Evolutionary conservation across 2,329 filamentous ascomycete species (phyloP), one percentile per base, ranked within the genome.

Genomic region (Zymoseptoria crescenta): DNA sequence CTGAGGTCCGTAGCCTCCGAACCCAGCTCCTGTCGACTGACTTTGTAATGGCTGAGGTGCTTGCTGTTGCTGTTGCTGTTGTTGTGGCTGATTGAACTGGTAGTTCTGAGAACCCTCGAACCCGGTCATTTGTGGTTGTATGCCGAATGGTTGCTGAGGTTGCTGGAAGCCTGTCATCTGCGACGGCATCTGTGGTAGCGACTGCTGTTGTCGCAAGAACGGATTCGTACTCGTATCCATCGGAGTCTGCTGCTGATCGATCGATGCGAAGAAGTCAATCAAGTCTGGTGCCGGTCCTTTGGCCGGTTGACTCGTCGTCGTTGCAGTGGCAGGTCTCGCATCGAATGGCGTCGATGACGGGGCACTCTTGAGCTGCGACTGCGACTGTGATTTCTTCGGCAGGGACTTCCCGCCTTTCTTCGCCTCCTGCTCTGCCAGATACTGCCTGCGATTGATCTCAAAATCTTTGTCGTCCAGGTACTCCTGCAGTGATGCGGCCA

Each of bases 391-490:
- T 27, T 64, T 52, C 57, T 76, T 73, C 52, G 70, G 67, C 21
- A 73, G 60, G 35, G 68, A 59, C 63, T 75, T 78, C 60, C 71
- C 75, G 8, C 72, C 75, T 68, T 79, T 83, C 70, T 86, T 87
- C 13, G 87, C 88, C 59, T 93, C 88, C 70, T 93, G 87, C 70
- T 96, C 90, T 1, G 90, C 89, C 55, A 97, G 77, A 70, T 96
- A 99, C 72, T 99, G 94, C 67, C 91, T 82, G 62, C 94, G 83
- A 68, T 97, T 94, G 58, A 92, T 83, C 68, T 99, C 94, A 69
- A 99, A 99, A 73, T 99, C 94, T 2, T 91, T 86, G 69, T 99
- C 94, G 63, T 92, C 87, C 52, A 99, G 79, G 71, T 99, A 97
- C 67, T 99, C 94, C 73, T 97, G 91, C 27, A 99, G 81, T 58